A percentile compares a stretch with the other conserved stretches of the same genome.
These are phyloP conservation scores for Croton laevigatus DNA, from an alignment of 441 rosid species.

Conservation along the genomic window DNA sequence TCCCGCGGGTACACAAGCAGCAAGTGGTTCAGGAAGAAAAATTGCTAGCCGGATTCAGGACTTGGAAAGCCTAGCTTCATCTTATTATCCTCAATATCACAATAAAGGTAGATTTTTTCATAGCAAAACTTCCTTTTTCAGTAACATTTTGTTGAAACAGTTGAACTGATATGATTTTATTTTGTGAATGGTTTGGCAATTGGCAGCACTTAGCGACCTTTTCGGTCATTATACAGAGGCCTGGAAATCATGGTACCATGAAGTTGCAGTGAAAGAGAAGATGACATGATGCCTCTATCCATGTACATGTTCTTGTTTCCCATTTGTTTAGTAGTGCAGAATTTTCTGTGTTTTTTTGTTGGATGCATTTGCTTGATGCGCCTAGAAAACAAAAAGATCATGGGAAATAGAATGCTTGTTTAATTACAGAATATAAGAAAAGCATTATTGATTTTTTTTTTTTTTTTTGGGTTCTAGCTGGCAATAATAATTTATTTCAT, in stretches of 20 bases:
- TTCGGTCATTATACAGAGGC: conserved; percentile 67
- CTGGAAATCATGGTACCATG: conserved; percentile 66
- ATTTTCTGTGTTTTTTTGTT: conserved; percentile 1
- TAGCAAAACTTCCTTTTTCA: neutral
- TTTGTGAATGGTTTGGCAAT: conserved; percentile 22
- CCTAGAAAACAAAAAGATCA: neutral
- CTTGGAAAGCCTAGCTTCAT: conserved; percentile 58
- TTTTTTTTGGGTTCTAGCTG: neutral
- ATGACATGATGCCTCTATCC: neutral
- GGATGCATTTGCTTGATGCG: conserved; percentile 32
- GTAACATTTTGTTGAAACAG: conserved; percentile 1
- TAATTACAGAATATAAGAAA: neutral
- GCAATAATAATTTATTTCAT: too few relatives aligned
- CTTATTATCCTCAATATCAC: conserved; percentile 61
- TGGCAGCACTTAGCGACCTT: conserved; percentile 63
- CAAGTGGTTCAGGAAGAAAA: conserved; percentile 30
- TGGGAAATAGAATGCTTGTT: too few relatives aligned
- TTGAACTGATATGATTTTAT: conserved; percentile 11
- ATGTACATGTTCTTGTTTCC: conserved; percentile 9
- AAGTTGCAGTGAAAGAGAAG: conserved; percentile 44
- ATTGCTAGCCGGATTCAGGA: conserved; percentile 33
- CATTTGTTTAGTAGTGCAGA: neutral
- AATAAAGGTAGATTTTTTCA: conserved; percentile 53
- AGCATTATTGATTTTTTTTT: neutral
- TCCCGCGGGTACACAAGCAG: conserved; percentile 27